phyloP scores from a whole-genome alignment of 83 land plant genomes.

The Thuja plicata region DNA sequence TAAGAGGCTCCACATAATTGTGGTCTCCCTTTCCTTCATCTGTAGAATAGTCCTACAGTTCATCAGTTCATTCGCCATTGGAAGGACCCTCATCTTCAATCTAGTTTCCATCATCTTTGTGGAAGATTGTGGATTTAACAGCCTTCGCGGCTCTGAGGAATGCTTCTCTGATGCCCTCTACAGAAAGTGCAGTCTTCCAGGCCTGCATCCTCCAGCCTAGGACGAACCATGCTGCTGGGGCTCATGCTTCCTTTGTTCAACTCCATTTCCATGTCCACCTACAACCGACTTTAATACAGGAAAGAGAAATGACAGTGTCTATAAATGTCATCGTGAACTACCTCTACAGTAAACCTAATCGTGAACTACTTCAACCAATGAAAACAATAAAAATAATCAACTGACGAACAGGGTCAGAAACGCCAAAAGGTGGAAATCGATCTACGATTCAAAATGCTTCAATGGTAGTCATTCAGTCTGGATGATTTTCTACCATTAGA shows the following conservation, averaged over 20 bases:
- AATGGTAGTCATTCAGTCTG: too few relatives aligned
- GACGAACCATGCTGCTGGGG: conserved; percentile 4
- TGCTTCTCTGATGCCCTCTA: conserved; percentile 18
- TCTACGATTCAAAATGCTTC: too few relatives aligned
- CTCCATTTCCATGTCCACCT: neutral
- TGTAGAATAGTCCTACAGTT: neutral
- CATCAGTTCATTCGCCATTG: conserved; percentile 8
- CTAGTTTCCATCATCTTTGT: neutral
- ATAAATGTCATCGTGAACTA: too few relatives aligned
- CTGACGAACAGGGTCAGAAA: too few relatives aligned
- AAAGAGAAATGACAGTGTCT: neutral
- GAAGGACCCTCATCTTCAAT: neutral
- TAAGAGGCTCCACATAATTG: neutral
- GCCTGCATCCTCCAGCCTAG: conserved; percentile 36
- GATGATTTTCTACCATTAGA: too few relatives aligned
- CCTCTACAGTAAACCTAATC: too few relatives aligned
- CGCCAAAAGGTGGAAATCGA: too few relatives aligned
- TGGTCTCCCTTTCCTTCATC: neutral
- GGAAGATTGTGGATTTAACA: neutral
- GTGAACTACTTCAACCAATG: too few relatives aligned
- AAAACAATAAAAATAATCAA: too few relatives aligned
- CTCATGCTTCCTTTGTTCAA: neutral
- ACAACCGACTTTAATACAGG: neutral
- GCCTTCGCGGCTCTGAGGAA: conserved; percentile 2
- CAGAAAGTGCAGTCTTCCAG: conserved; percentile 28